phyloP scores from a whole-genome alignment of 805 yeast species.

The Pichia gijzeniarum region DNA sequence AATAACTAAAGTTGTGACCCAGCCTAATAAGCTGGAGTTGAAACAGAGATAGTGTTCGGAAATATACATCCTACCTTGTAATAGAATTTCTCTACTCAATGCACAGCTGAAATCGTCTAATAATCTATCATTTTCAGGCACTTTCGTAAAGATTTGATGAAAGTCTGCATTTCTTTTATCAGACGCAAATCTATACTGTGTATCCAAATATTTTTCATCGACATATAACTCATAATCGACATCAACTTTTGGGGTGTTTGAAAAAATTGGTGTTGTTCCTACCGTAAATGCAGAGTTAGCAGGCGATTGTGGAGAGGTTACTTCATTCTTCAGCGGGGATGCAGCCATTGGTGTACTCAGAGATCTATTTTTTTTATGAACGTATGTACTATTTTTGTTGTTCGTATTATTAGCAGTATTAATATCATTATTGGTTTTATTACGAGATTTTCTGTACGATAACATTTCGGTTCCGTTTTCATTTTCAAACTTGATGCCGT shows the following conservation, averaged over 20 bases:
- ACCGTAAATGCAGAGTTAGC: constrained; percentile 2
- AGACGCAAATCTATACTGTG: constrained; percentile 59
- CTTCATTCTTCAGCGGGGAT: neutral
- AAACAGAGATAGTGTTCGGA: constrained; percentile 77
- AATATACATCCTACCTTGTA: constrained; percentile 83
- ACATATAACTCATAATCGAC: constrained; percentile 42
- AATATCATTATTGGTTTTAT: neutral
- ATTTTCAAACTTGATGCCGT: constrained; percentile 10
- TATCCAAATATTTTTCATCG: constrained; percentile 51
- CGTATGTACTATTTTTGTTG: neutral
- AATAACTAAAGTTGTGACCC: constrained; percentile 78
- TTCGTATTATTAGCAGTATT: neutral
- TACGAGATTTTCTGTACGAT: constrained; percentile 7
- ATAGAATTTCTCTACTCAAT: constrained; percentile 71
- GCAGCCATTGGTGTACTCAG: neutral
- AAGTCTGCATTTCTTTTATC: constrained; percentile 64
- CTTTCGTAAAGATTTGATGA: constrained; percentile 53
- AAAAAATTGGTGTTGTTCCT: constrained; percentile 20
- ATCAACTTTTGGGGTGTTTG: constrained; percentile 42
- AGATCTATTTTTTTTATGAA: constrained; percentile 1
- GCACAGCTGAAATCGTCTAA: constrained; percentile 91
- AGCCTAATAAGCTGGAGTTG: constrained; percentile 80
- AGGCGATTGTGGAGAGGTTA: constrained; percentile 2
- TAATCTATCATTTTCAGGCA: constrained; percentile 64
- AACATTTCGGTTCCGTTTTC: constrained; percentile 13